Percentiles rank a stretch among this genome's conserved stretches.
Evolutionary conservation across 179 eudicot genomes (phyloP).

Genomic region (Vitellaria paradoxa): DNA sequence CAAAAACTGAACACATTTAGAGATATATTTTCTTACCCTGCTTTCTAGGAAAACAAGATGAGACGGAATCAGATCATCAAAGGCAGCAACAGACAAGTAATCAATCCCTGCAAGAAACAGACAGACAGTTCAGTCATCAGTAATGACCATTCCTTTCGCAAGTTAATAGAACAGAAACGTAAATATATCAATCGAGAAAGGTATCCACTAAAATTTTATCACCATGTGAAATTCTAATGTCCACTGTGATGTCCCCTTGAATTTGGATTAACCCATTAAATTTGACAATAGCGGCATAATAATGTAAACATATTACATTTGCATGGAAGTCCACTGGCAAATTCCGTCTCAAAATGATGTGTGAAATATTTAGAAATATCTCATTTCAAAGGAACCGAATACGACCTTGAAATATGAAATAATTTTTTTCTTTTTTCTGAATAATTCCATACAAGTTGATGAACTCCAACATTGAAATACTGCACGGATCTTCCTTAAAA

Average conservation of each 20-base stretch:
- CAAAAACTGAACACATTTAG: neutral
- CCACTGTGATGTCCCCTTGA: neutral
- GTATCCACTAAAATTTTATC: neutral
- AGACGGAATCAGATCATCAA: conserved; percentile 51
- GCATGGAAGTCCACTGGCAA: neutral
- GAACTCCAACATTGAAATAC: neutral
- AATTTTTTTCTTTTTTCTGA: neutral
- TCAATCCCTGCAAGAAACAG: conserved; percentile 49
- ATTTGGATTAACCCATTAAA: neutral
- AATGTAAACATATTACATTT: neutral
- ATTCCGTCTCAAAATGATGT: neutral
- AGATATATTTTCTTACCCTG: conserved; percentile 38
- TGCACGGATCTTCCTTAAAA: neutral
- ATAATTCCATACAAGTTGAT: neutral
- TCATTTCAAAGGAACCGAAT: neutral
- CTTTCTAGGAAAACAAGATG: conserved; percentile 62
- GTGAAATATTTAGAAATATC: too few species aligned
- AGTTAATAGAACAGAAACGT: neutral
- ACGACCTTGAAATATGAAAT: neutral
- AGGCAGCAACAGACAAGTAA: conserved; percentile 73
- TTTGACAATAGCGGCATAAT: neutral
- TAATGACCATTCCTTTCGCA: too few species aligned
- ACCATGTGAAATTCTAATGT: neutral
- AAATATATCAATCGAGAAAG: neutral
- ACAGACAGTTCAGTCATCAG: conserved; percentile 3